Conservation (phyloP, 495 filamentous ascomycete species). For the Aspergillus kassunensis region DNA sequence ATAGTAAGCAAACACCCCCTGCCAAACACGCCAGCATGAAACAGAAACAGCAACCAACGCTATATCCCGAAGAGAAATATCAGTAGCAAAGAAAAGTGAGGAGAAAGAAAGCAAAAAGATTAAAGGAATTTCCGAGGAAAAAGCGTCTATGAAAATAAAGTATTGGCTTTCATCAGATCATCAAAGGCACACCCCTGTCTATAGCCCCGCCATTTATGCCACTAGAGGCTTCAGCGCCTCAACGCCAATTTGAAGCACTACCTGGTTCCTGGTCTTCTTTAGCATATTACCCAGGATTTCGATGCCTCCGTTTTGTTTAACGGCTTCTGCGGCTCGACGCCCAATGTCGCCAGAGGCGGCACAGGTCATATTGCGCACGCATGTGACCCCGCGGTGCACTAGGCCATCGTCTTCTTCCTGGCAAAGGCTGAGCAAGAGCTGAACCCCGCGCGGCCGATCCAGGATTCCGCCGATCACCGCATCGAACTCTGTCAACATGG, state of each 20-base stretch:
- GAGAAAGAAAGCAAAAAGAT: constrained; percentile 3
- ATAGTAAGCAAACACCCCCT: background rate
- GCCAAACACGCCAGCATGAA: constrained; percentile 1
- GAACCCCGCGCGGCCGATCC: constrained; percentile 62
- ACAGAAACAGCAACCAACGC: background rate
- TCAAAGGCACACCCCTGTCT: constrained; percentile 1
- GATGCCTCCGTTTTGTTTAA: constrained; percentile 48
- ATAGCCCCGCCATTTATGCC: constrained; percentile 23
- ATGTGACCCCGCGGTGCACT: constrained; percentile 73
- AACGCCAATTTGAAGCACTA: constrained; percentile 61
- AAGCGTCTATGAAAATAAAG: constrained; percentile 6
- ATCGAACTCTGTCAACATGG: constrained; percentile 75
- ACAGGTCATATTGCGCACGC: constrained; percentile 52
- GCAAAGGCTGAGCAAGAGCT: constrained; percentile 69
- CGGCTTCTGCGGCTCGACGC: constrained; percentile 33
- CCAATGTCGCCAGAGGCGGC: constrained; percentile 40
- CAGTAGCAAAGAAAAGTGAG: background rate
- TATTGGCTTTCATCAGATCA: constrained; percentile 5
- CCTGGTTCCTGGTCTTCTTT: constrained; percentile 58
- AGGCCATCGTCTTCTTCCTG: constrained; percentile 71
- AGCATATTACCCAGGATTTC: constrained; percentile 59
- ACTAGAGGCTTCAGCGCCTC: constrained; percentile 60
- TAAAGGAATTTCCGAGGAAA: background rate
- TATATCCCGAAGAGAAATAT: background rate
- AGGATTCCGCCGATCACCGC: constrained; percentile 64